phyloP scores from a whole-genome alignment of 2,329 filamentous ascomycete genomes.

The Cyphellophora europaea region DNA sequence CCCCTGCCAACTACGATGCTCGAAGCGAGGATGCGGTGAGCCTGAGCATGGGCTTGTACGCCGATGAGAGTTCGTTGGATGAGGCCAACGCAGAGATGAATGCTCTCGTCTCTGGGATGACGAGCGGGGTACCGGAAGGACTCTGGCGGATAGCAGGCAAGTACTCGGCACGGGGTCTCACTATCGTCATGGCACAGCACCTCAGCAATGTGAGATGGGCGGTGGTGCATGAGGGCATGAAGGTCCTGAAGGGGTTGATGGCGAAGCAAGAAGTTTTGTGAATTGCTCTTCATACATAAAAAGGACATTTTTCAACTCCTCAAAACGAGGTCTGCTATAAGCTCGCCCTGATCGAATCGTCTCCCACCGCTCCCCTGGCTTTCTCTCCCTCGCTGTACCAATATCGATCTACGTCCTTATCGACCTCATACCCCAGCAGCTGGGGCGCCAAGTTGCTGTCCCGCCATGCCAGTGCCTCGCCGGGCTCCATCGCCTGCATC shows the following conservation, averaged over 20 bases:
- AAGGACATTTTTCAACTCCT: no score
- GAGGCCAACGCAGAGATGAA: conserved; percentile 28
- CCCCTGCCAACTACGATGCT: conserved; percentile 7
- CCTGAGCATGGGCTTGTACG: conserved; percentile 44
- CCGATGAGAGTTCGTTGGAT: conserved; percentile 17
- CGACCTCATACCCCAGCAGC: conserved; percentile 32
- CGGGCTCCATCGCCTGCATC: conserved; percentile 21
- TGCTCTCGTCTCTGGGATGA: conserved; percentile 26
- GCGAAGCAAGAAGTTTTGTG: conserved; percentile 6
- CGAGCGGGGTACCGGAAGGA: conserved; percentile 25
- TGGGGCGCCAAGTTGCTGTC: conserved; percentile 30
- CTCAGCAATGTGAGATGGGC: conserved; percentile 52
- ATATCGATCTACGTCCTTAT: conserved; percentile 18
- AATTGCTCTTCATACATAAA: no score
- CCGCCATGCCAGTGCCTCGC: conserved; percentile 34
- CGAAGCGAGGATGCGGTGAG: conserved; percentile 26
- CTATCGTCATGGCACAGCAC: conserved; percentile 46
- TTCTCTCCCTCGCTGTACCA: no score
- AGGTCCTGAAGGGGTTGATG: conserved; percentile 34
- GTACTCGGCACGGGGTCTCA: conserved; percentile 43
- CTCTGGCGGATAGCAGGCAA: conserved; percentile 31
- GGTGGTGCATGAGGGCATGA: conserved; percentile 52
- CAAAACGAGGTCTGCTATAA: no score
- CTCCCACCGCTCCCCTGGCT: no score
- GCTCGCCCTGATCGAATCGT: no score